A percentile compares a stretch with the other conserved stretches of the same genome.
phyloP scores from a whole-genome alignment of 1,284 basidiomycete species.

The Ceratobasidium papillatum region DNA sequence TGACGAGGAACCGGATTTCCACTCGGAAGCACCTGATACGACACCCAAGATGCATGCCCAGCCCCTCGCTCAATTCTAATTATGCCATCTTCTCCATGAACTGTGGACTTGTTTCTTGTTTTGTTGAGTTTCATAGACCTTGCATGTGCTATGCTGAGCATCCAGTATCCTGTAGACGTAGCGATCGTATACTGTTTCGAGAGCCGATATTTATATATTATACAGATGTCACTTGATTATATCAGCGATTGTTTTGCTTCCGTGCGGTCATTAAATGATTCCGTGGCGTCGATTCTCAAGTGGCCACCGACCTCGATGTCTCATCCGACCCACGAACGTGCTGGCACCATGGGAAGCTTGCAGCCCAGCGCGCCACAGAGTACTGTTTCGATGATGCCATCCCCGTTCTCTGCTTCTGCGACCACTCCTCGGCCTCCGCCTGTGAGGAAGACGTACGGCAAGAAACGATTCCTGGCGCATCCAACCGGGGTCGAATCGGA shows the following conservation, averaged over 20 bases:
- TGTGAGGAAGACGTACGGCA: slow-evolving; percentile 19
- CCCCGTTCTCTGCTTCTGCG: background rate
- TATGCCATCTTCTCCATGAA: background rate
- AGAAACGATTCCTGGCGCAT: background rate
- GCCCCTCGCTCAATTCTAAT: slow-evolving; percentile 15
- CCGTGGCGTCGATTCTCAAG: background rate
- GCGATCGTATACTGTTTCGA: slow-evolving; percentile 13
- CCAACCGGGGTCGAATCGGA: background rate
- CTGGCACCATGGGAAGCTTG: background rate
- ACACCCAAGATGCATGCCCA: slow-evolving; percentile 15
- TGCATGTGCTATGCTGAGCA: slow-evolving; percentile 15
- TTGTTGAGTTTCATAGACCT: slow-evolving; percentile 32
- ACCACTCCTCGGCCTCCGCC: background rate
- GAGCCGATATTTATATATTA: background rate
- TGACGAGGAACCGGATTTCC: background rate
- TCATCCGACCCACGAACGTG: background rate
- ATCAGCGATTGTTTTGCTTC: slow-evolving; percentile 35
- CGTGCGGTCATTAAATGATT: slow-evolving; percentile 22
- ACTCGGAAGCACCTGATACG: background rate
- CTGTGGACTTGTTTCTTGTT: slow-evolving; percentile 22
- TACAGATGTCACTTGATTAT: slow-evolving; percentile 15
- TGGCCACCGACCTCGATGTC: background rate
- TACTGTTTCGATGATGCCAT: background rate
- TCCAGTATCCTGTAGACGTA: slow-evolving; percentile 23
- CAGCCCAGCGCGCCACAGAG: background rate